These are phyloP conservation scores for Periglandula ipomoeae DNA, from an alignment of 2,329 filamentous ascomycete species.

Conservation along the genomic window DNA sequence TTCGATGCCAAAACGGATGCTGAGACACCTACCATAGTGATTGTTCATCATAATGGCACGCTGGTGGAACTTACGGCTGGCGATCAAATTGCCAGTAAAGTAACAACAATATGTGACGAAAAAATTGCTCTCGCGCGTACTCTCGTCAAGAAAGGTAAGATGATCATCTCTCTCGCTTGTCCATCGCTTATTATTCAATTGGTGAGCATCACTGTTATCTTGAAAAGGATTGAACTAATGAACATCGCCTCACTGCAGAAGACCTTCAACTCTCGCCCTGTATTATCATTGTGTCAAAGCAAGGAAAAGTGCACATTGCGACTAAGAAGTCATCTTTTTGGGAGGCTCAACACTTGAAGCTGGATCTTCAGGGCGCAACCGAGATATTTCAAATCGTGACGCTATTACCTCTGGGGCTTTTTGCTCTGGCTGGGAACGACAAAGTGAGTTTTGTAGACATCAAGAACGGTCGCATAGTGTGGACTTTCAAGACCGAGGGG, in stretches of 20 bases:
- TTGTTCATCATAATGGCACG: slow-evolving; percentile 56
- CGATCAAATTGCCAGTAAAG: slow-evolving; percentile 28
- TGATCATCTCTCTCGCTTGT: background rate
- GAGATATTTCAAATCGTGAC: slow-evolving; percentile 45
- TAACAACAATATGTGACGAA: slow-evolving; percentile 42
- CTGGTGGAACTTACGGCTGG: slow-evolving; percentile 44
- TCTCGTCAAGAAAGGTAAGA: slow-evolving; percentile 34
- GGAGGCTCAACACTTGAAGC: slow-evolving; percentile 36
- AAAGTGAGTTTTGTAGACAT: slow-evolving; percentile 50
- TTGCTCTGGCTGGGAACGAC: slow-evolving; percentile 49
- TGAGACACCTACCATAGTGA: slow-evolving; percentile 39
- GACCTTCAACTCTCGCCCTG: background rate
- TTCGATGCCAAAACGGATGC: slow-evolving; percentile 39
- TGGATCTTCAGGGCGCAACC: slow-evolving; percentile 37
- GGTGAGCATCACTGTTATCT: background rate
- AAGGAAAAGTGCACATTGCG: slow-evolving; percentile 3
- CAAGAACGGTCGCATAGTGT: slow-evolving; percentile 37
- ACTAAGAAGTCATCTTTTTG: slow-evolving; percentile 30
- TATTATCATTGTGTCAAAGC: slow-evolving; percentile 5
- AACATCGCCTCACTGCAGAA: background rate
- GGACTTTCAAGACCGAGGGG: slow-evolving; percentile 50
- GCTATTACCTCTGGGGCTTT: slow-evolving; percentile 47
- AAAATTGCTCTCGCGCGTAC: slow-evolving; percentile 41
- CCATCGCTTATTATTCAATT: background rate
- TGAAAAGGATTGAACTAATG: background rate